Percentiles rank a stretch among this genome's conserved stretches.
Conservation (phyloP, 2,329 filamentous ascomycete species). For the Plenodomus lindquistii region DNA sequence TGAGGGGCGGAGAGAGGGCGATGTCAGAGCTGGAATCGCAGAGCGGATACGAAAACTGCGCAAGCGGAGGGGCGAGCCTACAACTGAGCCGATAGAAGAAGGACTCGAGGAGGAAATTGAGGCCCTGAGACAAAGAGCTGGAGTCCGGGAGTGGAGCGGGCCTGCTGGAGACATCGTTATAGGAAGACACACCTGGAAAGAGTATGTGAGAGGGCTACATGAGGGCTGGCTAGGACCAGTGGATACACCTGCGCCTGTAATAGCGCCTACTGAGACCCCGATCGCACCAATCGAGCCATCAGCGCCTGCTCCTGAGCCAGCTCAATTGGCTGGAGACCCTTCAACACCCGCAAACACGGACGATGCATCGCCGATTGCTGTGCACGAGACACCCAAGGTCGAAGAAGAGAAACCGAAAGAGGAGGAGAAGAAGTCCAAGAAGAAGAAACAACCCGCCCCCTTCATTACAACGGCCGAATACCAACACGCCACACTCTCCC, state of each 20-base stretch:
- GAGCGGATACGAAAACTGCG: slow-evolving; percentile 76
- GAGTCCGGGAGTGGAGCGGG: slow-evolving; percentile 72
- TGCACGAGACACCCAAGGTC: slow-evolving; percentile 27
- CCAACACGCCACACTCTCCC: slow-evolving; percentile 64
- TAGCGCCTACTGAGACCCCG: slow-evolving; percentile 16
- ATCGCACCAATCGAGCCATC: slow-evolving; percentile 10
- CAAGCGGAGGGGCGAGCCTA: slow-evolving; percentile 62
- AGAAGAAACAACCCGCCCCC: slow-evolving; percentile 66
- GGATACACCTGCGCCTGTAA: slow-evolving; percentile 57
- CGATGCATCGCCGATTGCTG: slow-evolving; percentile 42
- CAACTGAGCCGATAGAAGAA: slow-evolving; percentile 48
- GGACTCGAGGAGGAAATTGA: slow-evolving; percentile 64
- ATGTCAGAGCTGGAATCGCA: slow-evolving; percentile 83
- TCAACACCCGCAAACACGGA: slow-evolving; percentile 24
- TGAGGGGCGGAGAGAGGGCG: slow-evolving; percentile 89
- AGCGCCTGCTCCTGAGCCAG: slow-evolving; percentile 6
- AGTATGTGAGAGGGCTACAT: slow-evolving; percentile 89
- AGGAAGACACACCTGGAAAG: slow-evolving; percentile 94
- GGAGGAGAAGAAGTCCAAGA: slow-evolving; percentile 51
- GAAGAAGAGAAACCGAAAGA: slow-evolving; percentile 39
- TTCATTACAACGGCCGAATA: slow-evolving; percentile 78
- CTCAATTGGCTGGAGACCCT: slow-evolving; percentile 13
- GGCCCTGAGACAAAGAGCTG: slow-evolving; percentile 65
- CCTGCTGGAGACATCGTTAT: slow-evolving; percentile 83
- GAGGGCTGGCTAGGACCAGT: slow-evolving; percentile 95